Percentiles rank a stretch among this genome's conserved stretches.
Conservation (phyloP, 2,329 filamentous ascomycete species). For the Trichoderma sp. region DNA sequence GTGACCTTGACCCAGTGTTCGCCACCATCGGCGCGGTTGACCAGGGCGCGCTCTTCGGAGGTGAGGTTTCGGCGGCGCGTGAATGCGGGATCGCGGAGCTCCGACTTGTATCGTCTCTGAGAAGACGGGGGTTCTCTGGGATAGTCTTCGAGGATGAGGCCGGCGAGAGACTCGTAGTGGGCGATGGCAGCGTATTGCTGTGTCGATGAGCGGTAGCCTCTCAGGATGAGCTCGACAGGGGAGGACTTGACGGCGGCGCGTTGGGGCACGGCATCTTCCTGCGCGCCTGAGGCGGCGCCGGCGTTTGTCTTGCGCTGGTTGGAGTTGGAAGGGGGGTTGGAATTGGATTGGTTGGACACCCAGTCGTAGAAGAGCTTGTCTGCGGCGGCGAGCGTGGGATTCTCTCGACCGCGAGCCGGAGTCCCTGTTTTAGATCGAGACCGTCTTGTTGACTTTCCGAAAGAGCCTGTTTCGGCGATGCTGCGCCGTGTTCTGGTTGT, state of each 20-base stretch:
- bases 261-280: constrained; percentile 40
- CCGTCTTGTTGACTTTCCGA: constrained; percentile 63
- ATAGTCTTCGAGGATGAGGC: constrained; percentile 89
- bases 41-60: constrained; percentile 70
- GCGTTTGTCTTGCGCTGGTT: constrained; percentile 38
- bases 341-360: constrained; percentile 47
- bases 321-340: constrained; percentile 21
- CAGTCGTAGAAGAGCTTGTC: constrained; percentile 61
- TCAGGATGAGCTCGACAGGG: constrained; percentile 75
- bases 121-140: constrained; percentile 75
- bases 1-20: constrained; percentile 90
- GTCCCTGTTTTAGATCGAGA: constrained; percentile 61
- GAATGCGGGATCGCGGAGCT: constrained; percentile 69
- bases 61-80: constrained; percentile 65
- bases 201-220: constrained; percentile 67
- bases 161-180: constrained; percentile 83
- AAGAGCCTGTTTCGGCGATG: constrained; percentile 61
- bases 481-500: constrained; percentile 50
- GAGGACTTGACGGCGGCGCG: constrained; percentile 37
- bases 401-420: constrained; percentile 53
- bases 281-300: constrained; percentile 33
- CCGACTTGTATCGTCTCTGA: constrained; percentile 67
- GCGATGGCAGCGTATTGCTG: constrained; percentile 83
- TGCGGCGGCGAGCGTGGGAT: constrained; percentile 59
- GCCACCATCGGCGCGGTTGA: constrained; percentile 78